Evolutionary conservation across 2,329 filamentous ascomycete species (phyloP).

Genomic region (Davidsoniella australis): DNA sequence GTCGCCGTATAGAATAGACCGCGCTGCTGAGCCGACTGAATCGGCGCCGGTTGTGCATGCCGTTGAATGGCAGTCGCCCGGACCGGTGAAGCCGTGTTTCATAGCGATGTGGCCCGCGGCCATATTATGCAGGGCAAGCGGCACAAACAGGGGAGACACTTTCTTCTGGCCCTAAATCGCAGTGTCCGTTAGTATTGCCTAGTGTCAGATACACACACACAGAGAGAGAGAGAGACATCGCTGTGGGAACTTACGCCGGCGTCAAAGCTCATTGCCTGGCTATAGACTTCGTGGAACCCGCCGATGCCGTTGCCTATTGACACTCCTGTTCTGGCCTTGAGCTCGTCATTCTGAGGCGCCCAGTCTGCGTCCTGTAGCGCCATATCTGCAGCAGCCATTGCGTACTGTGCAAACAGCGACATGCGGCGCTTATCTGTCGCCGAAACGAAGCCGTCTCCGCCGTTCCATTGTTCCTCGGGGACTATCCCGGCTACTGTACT

Average conservation of each 20-base stretch:
- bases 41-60: conserved; percentile 94
- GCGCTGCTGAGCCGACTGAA: conserved; percentile 82
- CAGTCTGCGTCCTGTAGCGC: conserved; percentile 71
- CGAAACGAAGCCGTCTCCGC: conserved; percentile 34
- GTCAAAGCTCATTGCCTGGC: conserved; percentile 61
- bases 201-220: background rate
- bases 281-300: conserved; percentile 79
- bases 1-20: conserved; percentile 80
- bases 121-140: conserved; percentile 82
- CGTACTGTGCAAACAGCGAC: conserved; percentile 86
- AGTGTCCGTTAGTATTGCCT: background rate
- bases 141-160: conserved; percentile 85
- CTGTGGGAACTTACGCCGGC: conserved; percentile 38
- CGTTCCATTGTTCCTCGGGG: conserved; percentile 36
- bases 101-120: conserved; percentile 91
- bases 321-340: conserved; percentile 67
- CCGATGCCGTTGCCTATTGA: conserved; percentile 93
- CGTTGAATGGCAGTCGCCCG: conserved; percentile 83
- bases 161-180: conserved; percentile 66
- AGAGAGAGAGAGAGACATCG: conserved; percentile 2
- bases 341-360: conserved; percentile 40
- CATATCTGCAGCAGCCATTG: conserved; percentile 71
- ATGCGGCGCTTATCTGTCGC: conserved; percentile 52
- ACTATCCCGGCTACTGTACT: conserved; percentile 76
- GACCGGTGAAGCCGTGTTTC: conserved; percentile 74